Base-by-base conservation (phyloP, 352 stramenopile species). In the Phytophthora tentaculata region DNA sequence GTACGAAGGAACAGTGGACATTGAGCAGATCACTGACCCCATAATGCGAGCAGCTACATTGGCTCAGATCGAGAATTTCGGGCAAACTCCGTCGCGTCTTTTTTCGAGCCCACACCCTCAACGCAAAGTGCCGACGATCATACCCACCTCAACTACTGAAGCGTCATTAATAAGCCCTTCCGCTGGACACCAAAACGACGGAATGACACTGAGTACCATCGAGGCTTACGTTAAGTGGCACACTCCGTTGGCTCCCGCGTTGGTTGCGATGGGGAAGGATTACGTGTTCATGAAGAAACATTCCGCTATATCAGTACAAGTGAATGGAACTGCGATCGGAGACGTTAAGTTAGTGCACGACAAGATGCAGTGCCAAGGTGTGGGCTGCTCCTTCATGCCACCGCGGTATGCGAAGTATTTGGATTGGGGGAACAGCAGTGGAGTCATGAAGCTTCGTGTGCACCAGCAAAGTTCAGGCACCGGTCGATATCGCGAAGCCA, bases 1-100 rank as follows among this genome's bases (percentile, higher is more conserved):
- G 0, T 96, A 96, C 43, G 88, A 96, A 79, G 88, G 86, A 6
- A 82, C 82, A 0, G 79, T 96, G 0, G 83, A 96, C 45, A 82
- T 94, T n/a, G 88, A 96, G 9, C 62, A 82, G 23, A 93, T 96
- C 26, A 65, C 84, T 0, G 93, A 98, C 58, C 84, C 86, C 0
- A 83, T 98, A 12, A 90, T 98, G 79, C 82, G 94, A 45, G 89
- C 92, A 45, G 96, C 96, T 24, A 98, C 95, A 23, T 69, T 97
- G 4, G 82, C 81, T 19, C 94, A 98, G 61, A 98, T 98, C 43
- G 86, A 96, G 54, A 89, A 97, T 53, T 97, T 97, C 62, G 91
- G 91, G 0, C 91, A 97, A 67, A 97, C 89, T 1, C 91, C 91
- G 29, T 91, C 83, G 1, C 79, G 83, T 52, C 73, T 96, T 7